Conservation (phyloP, 257 asterid species). For the Solanum gandarillasii region DNA sequence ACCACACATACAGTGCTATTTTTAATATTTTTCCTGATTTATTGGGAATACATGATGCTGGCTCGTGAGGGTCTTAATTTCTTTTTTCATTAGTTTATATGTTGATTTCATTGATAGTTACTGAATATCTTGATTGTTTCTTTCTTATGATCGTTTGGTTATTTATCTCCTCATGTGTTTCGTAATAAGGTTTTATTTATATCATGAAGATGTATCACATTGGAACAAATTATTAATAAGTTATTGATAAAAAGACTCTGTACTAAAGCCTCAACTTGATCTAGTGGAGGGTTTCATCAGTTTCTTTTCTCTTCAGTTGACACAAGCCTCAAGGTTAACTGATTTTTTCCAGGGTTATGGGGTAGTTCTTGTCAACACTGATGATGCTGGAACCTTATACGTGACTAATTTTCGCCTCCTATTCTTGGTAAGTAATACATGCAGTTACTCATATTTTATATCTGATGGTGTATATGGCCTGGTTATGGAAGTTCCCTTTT, state of each 20-base stretch:
- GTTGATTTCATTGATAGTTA: not conserved
- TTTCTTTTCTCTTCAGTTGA: not conserved
- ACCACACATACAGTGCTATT: not conserved
- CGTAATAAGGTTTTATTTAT: not conserved
- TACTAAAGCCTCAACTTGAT: not conserved
- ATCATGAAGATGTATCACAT: not conserved
- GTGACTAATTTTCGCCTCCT: constrained; percentile 92
- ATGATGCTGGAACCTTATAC: constrained; percentile 83
- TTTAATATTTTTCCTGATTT: not conserved
- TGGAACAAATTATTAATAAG: not conserved
- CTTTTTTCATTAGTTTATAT: not conserved
- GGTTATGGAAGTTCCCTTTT: not conserved
- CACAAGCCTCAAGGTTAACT: constrained; percentile 10
- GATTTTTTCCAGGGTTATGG: constrained; percentile 60
- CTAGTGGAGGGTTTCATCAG: not conserved
- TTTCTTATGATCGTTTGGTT: not conserved
- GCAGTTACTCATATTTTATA: not conserved
- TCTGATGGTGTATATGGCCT: not conserved
- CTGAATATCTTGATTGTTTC: not conserved
- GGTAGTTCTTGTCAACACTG: constrained; percentile 92
- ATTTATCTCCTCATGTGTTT: not conserved
- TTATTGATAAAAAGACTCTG: not conserved
- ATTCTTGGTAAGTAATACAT: constrained; percentile 59
- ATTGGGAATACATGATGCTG: not conserved
- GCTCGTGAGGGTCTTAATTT: not conserved